phyloP scores from a whole-genome alignment of 2,329 filamentous ascomycete genomes.

The Hypoxylon sp. region DNA sequence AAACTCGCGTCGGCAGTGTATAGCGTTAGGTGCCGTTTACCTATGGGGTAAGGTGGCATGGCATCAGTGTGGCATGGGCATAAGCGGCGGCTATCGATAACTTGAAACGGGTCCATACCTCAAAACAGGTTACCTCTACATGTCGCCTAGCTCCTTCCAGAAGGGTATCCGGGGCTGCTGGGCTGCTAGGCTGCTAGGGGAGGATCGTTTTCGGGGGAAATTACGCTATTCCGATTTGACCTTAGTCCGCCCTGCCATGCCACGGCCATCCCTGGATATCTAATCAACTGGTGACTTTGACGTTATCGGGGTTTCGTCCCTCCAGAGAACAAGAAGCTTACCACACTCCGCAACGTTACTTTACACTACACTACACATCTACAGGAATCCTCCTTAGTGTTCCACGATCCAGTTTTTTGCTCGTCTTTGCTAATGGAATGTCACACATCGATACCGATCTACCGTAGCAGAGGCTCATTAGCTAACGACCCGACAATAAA shows the following conservation, averaged over 20 bases:
- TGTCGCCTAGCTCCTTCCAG: background rate
- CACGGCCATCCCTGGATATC: background rate
- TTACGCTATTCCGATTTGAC: constrained; percentile 13
- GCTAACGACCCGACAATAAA: constrained; percentile 32
- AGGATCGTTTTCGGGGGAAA: constrained; percentile 16
- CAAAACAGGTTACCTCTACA: constrained; percentile 6
- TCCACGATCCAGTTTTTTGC: constrained; percentile 37
- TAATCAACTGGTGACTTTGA: constrained; percentile 9
- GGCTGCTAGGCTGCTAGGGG: background rate
- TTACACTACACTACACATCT: constrained; percentile 29
- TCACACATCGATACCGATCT: constrained; percentile 37
- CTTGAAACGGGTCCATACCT: constrained; percentile 6
- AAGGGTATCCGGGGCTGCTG: background rate
- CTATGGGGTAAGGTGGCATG: background rate
- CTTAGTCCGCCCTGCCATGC: background rate
- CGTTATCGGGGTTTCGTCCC: constrained; percentile 21
- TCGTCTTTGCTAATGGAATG: constrained; percentile 37
- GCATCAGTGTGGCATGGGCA: constrained; percentile 12
- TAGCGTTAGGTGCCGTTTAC: background rate
- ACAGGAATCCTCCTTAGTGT: constrained; percentile 15
- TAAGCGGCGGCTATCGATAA: constrained; percentile 36
- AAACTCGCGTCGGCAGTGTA: constrained; percentile 2
- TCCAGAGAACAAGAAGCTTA: constrained; percentile 12
- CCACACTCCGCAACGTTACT: constrained; percentile 53
- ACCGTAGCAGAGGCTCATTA: constrained; percentile 28